A percentile compares a stretch with the other conserved stretches of the same genome.
Evolutionary conservation across 805 yeast genomes (phyloP).

Genomic region (Candida hispaniensis): DNA sequence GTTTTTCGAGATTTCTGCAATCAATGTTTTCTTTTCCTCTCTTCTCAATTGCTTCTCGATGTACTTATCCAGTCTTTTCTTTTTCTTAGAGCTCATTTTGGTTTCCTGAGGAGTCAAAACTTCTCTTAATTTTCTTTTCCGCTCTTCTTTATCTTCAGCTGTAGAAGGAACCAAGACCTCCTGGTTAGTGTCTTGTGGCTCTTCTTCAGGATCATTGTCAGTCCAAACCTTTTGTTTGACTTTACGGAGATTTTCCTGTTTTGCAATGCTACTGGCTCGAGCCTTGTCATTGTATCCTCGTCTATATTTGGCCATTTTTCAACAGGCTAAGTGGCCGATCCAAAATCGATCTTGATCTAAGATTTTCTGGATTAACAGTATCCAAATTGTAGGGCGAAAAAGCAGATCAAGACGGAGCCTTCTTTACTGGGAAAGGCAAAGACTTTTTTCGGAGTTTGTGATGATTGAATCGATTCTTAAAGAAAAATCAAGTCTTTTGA

Average conservation of each 20-base stretch:
- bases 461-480: too few species aligned
- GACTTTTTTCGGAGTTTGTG: too few species aligned
- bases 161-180: constrained; percentile 54
- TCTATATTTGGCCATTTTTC: constrained; percentile 67
- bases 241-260: constrained; percentile 55
- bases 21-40: constrained; percentile 71
- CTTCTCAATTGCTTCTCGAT: constrained; percentile 77
- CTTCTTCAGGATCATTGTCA: constrained; percentile 16
- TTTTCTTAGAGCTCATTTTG: constrained; percentile 58
- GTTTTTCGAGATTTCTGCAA: constrained; percentile 25
- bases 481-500: too few species aligned
- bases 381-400: too few species aligned
- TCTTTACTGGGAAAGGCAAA: too few species aligned
- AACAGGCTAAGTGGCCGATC: background rate
- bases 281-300: constrained; percentile 78
- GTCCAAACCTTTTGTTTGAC: constrained; percentile 27
- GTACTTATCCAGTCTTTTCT: constrained; percentile 77
- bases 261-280: constrained; percentile 71
- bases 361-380: too few species aligned
- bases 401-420: too few species aligned
- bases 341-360: background rate
- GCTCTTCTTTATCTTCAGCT: constrained; percentile 48
- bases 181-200: constrained; percentile 39
- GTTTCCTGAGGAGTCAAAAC: constrained; percentile 52
- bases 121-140: constrained; percentile 55